These are phyloP conservation scores for Alternaria brassicae DNA, from an alignment of 2,329 filamentous ascomycete species.

Conservation along the genomic window DNA sequence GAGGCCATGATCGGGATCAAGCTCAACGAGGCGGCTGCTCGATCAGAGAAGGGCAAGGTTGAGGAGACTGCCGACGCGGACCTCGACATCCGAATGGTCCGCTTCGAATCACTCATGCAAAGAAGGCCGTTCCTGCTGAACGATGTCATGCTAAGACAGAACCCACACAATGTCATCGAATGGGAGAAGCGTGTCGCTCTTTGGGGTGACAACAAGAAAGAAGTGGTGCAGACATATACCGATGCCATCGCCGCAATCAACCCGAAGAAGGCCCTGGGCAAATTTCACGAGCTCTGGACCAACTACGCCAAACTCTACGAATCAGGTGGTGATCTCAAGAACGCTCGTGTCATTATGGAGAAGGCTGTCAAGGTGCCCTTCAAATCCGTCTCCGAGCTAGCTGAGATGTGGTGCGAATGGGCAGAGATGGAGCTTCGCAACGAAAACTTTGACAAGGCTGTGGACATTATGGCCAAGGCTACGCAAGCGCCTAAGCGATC, in stretches of 20 bases:
- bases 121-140: conserved; percentile 94
- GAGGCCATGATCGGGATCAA: conserved; percentile 91
- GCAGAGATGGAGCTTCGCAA: conserved; percentile 96
- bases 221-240: conserved; percentile 93
- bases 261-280: conserved; percentile 91
- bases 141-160: conserved; percentile 92
- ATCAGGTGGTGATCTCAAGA: conserved; percentile 80
- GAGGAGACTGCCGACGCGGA: conserved; percentile 91
- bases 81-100: conserved; percentile 94
- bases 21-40: conserved; percentile 83
- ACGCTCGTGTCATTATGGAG: conserved; percentile 91
- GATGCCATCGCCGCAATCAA: conserved; percentile 91
- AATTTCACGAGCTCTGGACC: conserved; percentile 93
- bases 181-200: conserved; percentile 97
- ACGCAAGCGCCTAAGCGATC: conserved; percentile 96
- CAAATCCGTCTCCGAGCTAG: conserved; percentile 95
- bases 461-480: conserved; percentile 95
- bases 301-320: conserved; percentile 99
- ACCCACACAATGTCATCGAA: conserved; percentile 93
- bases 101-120: conserved; percentile 98
- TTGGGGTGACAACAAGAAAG: conserved; percentile 91
- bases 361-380: conserved; percentile 98
- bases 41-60: conserved; percentile 77
- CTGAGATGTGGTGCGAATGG: conserved; percentile 99
- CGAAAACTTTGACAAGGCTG: conserved; percentile 93